Evolutionary conservation across 179 eudicot genomes (phyloP).

Genomic region (Drosera spatulata): DNA sequence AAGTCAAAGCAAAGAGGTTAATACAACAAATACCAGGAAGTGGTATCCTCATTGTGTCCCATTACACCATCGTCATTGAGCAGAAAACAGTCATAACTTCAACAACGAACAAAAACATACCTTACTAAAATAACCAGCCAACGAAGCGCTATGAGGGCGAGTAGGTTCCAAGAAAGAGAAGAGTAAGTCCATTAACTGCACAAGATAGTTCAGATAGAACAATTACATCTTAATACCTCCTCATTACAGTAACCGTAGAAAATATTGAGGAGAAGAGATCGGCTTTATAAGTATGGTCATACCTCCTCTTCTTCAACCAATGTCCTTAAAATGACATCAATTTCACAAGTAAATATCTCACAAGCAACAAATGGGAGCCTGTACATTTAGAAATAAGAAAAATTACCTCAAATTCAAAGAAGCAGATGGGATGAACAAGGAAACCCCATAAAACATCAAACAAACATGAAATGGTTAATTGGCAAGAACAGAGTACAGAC

Average conservation of each 20-base stretch:
- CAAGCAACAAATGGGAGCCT: slow-evolving; percentile 95
- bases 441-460: not conserved
- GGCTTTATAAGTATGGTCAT: not conserved
- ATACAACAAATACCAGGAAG: not conserved
- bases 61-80: too few relatives aligned
- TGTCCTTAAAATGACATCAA: slow-evolving; percentile 93
- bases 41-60: not conserved
- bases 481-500: too few relatives aligned
- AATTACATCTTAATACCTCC: not conserved
- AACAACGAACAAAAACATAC: slow-evolving; percentile 10
- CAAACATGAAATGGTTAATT: too few relatives aligned
- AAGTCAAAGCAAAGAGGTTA: slow-evolving; percentile 1
- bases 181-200: slow-evolving; percentile 88
- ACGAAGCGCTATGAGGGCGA: slow-evolving; percentile 73
- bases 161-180: slow-evolving; percentile 90
- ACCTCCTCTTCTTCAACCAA: slow-evolving; percentile 98
- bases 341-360: slow-evolving; percentile 95
- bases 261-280: too few relatives aligned
- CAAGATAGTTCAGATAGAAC: not conserved
- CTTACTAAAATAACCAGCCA: slow-evolving; percentile 98
- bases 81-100: too few relatives aligned
- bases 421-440: not conserved
- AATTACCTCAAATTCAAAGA: not conserved
- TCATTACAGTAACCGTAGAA: too few relatives aligned
- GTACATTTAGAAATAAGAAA: not conserved